Base-by-base conservation (phyloP, 495 filamentous ascomycete species). In the Lentithecium fluviatile region DNA sequence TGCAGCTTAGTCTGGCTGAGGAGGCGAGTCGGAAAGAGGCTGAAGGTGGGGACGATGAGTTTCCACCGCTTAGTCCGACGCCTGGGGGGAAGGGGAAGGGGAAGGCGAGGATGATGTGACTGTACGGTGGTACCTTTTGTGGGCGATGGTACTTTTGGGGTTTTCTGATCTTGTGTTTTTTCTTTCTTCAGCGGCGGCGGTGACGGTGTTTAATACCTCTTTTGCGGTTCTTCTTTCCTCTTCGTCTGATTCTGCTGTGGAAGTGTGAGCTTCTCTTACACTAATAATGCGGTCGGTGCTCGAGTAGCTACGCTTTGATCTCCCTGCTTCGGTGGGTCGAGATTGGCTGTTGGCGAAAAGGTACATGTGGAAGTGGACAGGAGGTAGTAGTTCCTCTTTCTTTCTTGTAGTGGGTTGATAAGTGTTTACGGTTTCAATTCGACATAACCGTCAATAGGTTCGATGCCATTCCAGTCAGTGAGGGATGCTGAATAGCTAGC, bases 61-160 rank as follows among this genome's bases (percentile, higher is more conserved):
- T 86, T 54, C 85, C 87, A 8, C 66, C 76, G 11, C 47, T 75
- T 50, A 65, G 60, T 26, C 74, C 86, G 19, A 73, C 76, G 26
- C 73, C 68, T 32, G 66, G 76, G 48, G 76, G 75, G 25, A 77
- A 76, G 65, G 75, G 78, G 8, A 82, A 78, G 65, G 77, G 75
- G 38, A 70, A 76, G 60, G 71, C 64, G 45, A 65, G 32, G 56
- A 50, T 60, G 51, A 20, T 52, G 4, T 64, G 51, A 62, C 12
- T 32, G 21, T 47, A 38, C 95, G 29, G 97, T 94, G 94, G 89
- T 91, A 6, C 80, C 96, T 51, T 92, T 90, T n/a, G 94, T 94
- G 59, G 93, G 97, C 70, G 97, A 38, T 38, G 7, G 36, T 38
- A 15, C 36, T 38, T 38, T 38, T 15, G 7, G 36, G 36, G 7